Base-by-base conservation (phyloP, 306 rosid genomes). In the Quercus mongolica region DNA sequence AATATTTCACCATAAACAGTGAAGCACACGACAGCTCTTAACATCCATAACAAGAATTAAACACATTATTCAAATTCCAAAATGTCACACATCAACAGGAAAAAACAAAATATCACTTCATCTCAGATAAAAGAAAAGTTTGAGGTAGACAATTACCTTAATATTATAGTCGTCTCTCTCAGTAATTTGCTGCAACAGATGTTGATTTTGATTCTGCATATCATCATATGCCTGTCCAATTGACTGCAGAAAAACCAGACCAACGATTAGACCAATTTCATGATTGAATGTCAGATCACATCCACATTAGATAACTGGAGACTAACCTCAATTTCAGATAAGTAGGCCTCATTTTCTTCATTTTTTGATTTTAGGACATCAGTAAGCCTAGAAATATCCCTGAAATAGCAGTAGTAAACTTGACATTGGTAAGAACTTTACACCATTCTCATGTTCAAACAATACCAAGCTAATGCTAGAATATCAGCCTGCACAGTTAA, bases 141-240 rank as follows among this genome's bases (percentile, higher is more conserved):
- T 33, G 11, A 26, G 30, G 17, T 3, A 72, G 69, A 54, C 35
- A 56, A 78, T 78, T 84, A 96, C 99, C 99, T 93, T 96, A 76
- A 96, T 93, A 85, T 96, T 96, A 77, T 93, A 96, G 84, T 96
- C 99, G 84, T 93, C 99, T 74, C 98, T 88, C 88, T 96, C 99
- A 14, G 99, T 93, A 77, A 93, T 93, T 80, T 96, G 99, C 87
- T 89, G 99, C 86, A 96, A 74, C 57, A 96, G 86, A 80, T 96
- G 99, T 82, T 96, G 99, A 81, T 96, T 96, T 90, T 96, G 99
- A 80, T 91, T 90, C 83, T 96, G 99, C 98, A 90, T 96, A 77
- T 91, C 99, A 76, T 91, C 99, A 76, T 96, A 96, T 46, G 98
- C 97, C 83, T 96, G 98, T 70, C 99, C 99, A 84, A 93, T 96